Evolutionary conservation across 176 grass and related monocot species (phyloP).

Genomic region (Phyllostachys edulis): DNA sequence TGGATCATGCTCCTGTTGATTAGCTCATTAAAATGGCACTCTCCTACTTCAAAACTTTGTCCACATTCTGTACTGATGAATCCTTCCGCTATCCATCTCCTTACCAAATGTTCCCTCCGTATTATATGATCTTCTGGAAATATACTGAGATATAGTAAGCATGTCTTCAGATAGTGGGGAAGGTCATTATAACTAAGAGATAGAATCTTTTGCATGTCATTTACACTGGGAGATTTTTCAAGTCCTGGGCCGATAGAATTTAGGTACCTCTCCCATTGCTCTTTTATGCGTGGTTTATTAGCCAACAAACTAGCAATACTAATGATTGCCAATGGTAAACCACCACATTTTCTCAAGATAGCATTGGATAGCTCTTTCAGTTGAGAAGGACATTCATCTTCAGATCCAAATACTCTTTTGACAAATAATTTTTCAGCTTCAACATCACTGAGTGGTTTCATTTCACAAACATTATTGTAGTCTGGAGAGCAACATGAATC

Average conservation of each 20-base stretch:
- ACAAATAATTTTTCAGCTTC: neutral
- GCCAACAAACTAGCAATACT: slow-evolving; percentile 21
- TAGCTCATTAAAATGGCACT: slow-evolving; percentile 23
- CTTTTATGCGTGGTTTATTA: neutral
- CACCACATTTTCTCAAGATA: neutral
- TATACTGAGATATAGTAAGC: slow-evolving; percentile 10
- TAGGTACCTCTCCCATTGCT: neutral
- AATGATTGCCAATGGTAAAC: slow-evolving; percentile 3
- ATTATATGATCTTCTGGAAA: neutral
- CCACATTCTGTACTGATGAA: neutral
- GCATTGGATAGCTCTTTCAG: neutral
- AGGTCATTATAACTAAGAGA: too few relatives aligned
- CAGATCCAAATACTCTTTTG: slow-evolving; percentile 15
- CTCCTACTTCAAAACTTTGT: neutral
- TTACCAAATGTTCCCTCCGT: neutral
- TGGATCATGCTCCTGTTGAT: slow-evolving; percentile 21
- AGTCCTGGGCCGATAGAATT: neutral
- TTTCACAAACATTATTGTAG: neutral
- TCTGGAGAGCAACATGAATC: neutral
- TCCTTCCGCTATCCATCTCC: slow-evolving; percentile 24
- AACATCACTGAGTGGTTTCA: neutral
- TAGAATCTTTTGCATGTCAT: neutral
- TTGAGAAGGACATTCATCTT: neutral
- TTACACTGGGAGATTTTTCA: neutral
- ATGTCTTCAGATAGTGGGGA: too few relatives aligned